Base-by-base conservation (phyloP, 306 rosid genomes). In the Erythrophleum fordii region DNA sequence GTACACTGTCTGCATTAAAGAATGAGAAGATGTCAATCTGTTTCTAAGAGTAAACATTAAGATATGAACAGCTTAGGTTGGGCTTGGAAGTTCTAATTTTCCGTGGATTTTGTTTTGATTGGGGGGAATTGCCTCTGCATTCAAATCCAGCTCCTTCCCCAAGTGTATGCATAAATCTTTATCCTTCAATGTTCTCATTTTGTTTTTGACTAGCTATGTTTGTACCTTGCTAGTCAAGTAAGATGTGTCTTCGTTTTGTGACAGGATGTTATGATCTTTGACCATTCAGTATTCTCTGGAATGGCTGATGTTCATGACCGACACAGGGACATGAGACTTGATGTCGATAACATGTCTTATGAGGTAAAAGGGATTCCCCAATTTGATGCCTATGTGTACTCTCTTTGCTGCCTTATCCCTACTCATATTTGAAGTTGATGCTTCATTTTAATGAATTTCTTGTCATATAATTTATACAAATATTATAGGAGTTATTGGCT, bases 321-420 rank as follows among this genome's bases (percentile, higher is more conserved):
- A 23, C 98, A 96, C 76, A 87, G 99, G 85, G 99, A 96, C 52
- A 96, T 96, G 99, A 90, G 99, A 69, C 97, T 96, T 2, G 99
- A 96, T 81, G 99, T 96, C 5, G 99, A 96, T 79, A 92, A 92
- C 90, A 96, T 96, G 99, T 91, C 97, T 20, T 95, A 95, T 8
- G 98, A 95, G 98, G 99, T 96, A 90, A 41, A n/a, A 34, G 72
- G 46, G 23, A 28, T 74, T 82, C 44, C 9, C 20, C 55, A 45
- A 60, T 60, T 67, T 42, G 23, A 55, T 75, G 70, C 49, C 5
- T 8, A 48, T 52, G 17, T 39, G 59, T 42, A 25, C 12, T 44
- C 34, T 61, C 35, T 22, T 16, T 2, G 3, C 11, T 64, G 13
- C 68, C 20, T 37, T 12, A 2, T 1, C 23, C 35, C 51, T 25